phyloP scores from a whole-genome alignment of 345 rosid genomes.

The Eucalyptus cladocalyx region DNA sequence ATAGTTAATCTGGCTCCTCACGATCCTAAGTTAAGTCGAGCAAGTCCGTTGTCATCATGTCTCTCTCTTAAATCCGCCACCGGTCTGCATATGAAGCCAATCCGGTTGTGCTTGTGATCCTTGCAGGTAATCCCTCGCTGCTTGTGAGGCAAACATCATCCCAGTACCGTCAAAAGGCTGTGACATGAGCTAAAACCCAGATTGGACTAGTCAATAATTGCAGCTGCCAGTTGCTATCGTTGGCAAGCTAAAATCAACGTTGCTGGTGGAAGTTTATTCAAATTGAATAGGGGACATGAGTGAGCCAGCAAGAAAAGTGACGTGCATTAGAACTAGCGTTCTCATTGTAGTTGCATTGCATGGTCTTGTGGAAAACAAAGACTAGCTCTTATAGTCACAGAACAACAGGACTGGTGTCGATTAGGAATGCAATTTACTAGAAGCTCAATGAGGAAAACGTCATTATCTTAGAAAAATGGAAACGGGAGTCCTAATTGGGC shows the following conservation, averaged over 20 bases:
- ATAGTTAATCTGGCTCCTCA: neutral
- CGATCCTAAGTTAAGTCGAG: neutral
- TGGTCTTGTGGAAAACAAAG: neutral
- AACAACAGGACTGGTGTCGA: neutral
- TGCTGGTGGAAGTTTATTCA: neutral
- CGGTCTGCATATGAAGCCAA: conserved; percentile 86
- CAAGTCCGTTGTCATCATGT: conserved; percentile 1
- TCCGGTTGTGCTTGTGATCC: conserved; percentile 40
- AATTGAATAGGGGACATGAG: neutral
- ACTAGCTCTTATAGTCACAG: neutral
- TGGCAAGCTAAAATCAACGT: neutral
- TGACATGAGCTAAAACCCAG: conserved; percentile 22
- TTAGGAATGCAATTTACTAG: neutral
- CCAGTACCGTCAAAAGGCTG: conserved; percentile 46
- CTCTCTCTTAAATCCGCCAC: conserved; percentile 48
- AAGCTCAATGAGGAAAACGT: neutral
- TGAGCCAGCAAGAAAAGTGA: neutral
- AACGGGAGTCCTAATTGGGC: neutral
- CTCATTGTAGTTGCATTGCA: neutral
- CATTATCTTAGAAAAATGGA: neutral
- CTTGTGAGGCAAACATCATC: conserved; percentile 51
- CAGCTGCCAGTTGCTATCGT: neutral
- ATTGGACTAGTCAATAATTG: neutral
- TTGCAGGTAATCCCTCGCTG: conserved; percentile 39
- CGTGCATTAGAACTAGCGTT: neutral